A percentile compares a stretch with the other conserved stretches of the same genome.
phyloP scores from a whole-genome alignment of 2,329 filamentous ascomycete species.

The Xylariaceae sp. region DNA sequence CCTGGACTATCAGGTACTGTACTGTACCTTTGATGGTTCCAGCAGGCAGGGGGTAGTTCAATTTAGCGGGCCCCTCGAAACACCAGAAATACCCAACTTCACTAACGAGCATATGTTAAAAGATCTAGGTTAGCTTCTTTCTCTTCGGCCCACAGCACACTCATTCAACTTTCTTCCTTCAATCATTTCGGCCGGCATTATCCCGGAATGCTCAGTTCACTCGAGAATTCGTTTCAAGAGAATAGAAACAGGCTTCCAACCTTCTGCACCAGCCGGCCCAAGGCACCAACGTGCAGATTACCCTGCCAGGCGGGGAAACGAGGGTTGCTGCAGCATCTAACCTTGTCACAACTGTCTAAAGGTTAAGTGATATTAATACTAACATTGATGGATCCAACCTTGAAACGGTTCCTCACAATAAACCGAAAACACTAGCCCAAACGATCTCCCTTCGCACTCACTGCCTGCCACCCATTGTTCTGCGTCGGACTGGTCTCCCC shows the following conservation, averaged over 20 bases:
- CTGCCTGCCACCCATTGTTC: neutral
- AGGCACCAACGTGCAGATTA: neutral
- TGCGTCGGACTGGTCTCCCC: conserved; percentile 1
- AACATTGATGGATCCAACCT: conserved; percentile 10
- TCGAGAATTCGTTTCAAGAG: neutral
- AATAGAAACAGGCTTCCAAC: neutral
- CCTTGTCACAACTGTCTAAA: neutral
- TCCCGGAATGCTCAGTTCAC: neutral
- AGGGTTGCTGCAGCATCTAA: conserved; percentile 1
- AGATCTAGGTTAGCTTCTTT: conserved; percentile 5
- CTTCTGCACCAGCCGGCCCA: neutral
- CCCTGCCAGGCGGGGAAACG: no score
- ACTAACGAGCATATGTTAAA: no score
- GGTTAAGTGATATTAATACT: no score
- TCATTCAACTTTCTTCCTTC: neutral
- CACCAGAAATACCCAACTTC: conserved; percentile 4
- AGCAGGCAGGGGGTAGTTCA: no score
- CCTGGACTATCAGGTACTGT: no score
- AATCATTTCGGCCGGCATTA: neutral
- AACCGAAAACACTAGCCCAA: conserved; percentile 1
- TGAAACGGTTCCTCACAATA: conserved; percentile 5
- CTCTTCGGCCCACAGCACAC: neutral
- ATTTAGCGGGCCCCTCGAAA: conserved; percentile 7
- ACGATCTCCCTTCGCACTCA: neutral
- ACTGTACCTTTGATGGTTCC: no score